These are phyloP conservation scores for Dendrobium chrysotoxum DNA, from an alignment of 106 monocot genomes.

Conservation along the genomic window DNA sequence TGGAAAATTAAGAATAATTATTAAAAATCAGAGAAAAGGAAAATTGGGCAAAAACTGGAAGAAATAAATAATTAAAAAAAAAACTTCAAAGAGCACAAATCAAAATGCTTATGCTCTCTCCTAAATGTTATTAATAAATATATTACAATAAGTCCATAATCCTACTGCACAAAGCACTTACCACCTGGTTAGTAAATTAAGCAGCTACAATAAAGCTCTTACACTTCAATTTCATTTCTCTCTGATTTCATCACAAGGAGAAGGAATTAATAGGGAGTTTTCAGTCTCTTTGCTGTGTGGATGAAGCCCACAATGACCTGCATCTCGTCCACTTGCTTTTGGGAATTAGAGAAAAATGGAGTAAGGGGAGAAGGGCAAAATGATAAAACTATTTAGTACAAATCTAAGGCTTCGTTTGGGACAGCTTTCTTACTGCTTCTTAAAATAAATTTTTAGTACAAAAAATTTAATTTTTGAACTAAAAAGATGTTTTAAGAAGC, in stretches of 20 bases:
- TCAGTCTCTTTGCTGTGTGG: constrained; percentile 19
- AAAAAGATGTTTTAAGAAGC: too few species aligned
- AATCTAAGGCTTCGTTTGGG: too few species aligned
- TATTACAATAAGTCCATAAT: not conserved
- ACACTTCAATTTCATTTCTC: not conserved
- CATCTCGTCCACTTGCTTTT: constrained; percentile 32
- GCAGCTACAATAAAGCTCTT: not conserved
- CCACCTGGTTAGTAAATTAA: not conserved
- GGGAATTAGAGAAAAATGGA: not conserved
- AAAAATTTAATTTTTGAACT: too few species aligned
- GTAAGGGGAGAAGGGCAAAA: not conserved
- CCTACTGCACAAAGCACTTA: not conserved
- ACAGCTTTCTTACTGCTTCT: too few species aligned
- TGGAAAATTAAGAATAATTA: too few species aligned
- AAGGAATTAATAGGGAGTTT: not conserved
- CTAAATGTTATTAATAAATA: not conserved
- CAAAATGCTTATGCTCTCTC: constrained; percentile 3
- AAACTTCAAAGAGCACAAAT: not conserved
- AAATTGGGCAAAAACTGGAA: not conserved
- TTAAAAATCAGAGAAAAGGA: not conserved
- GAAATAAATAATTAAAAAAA: not conserved
- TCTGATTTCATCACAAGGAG: not conserved
- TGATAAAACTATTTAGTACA: not conserved
- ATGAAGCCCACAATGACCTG: constrained; percentile 28
- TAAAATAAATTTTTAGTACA: too few species aligned